Evolutionary conservation across 495 filamentous ascomycete genomes (phyloP), one percentile per base, ranked within the genome.

Genomic region (Aspergillus baeticus): DNA sequence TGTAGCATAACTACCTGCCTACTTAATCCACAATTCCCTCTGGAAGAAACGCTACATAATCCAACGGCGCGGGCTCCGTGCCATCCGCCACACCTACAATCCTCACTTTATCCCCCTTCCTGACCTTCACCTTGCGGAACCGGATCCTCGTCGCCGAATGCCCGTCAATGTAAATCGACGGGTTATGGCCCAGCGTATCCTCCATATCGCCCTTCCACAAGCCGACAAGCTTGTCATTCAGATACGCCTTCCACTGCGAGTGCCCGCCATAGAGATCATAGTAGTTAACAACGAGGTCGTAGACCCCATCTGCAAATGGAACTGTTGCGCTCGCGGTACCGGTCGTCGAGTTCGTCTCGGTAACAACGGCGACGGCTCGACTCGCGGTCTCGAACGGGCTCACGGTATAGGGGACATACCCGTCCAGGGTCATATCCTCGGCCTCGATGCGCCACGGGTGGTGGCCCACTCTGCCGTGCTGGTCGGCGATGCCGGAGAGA

Each of bases 371-470:
- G 11, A 64, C 69, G 8, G 59, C 57, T 0, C 73, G 72, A 4
- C 81, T 85, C 2, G 84, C 82, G 0, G 76, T 71, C 48, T 87
- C 81, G 57, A 34, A 34, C 8, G 45, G 82, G 78, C 0, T 34
- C 14, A 48, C 45, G n/a, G 13, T 14, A 13, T 48, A 48, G 13
- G 29, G 14, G 51, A 68, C 63, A 70, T 87, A 88, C 2, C 80
- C 79, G 18, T 73, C 65, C 10, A 88, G 68, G 1, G 60, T 53
- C 84, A 89, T 87, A 55, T 59, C 66, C 68, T 88, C 86, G 6
- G 84, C 85, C 63, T 88, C 86, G 36, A 89, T 78, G 13, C 85
- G 77, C 72, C 78, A 85, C 8, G 77, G 77, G 60, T 89, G 80
- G 57, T 82, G 66, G 1, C 76, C 73, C 1, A 87, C 84, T 13